Evolutionary conservation across 768 basidiomycete species (phyloP).

Genomic region (Ramaria rubella): DNA sequence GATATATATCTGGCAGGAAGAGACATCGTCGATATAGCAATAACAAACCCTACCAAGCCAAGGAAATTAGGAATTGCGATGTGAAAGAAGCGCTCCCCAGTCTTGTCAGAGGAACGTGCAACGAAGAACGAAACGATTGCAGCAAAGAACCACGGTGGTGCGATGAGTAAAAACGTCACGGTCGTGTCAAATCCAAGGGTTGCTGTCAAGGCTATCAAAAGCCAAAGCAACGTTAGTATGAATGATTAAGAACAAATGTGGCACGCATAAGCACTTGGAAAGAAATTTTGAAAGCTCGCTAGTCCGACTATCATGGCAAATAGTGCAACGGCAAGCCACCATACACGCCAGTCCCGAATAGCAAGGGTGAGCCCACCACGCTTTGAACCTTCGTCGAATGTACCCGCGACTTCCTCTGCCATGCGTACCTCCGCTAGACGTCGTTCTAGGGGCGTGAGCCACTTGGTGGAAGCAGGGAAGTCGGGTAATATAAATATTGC

Average conservation of each 20-base stretch:
- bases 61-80: not conserved
- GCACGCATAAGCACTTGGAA: slow-evolving; percentile 14
- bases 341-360: slow-evolving; percentile 74
- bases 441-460: slow-evolving; percentile 44
- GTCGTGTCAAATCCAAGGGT: slow-evolving; percentile 65
- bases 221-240: slow-evolving; percentile 37
- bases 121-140: slow-evolving; percentile 45
- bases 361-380: slow-evolving; percentile 49
- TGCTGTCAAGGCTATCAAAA: slow-evolving; percentile 68
- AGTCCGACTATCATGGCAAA: slow-evolving; percentile 29
- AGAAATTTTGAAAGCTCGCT: slow-evolving; percentile 25
- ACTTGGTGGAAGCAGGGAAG: slow-evolving; percentile 53
- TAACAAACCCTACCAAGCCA: slow-evolving; percentile 8
- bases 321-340: slow-evolving; percentile 66
- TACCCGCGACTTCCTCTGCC: slow-evolving; percentile 57
- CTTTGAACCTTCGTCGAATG: slow-evolving; percentile 34
- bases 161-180: slow-evolving; percentile 64
- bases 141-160: slow-evolving; percentile 69
- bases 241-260: not conserved
- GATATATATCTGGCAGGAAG: slow-evolving; percentile 24
- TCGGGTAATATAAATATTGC: slow-evolving; percentile 67
- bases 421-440: slow-evolving; percentile 59
- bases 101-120: slow-evolving; percentile 30
- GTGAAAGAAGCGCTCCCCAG: slow-evolving; percentile 13
- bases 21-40: slow-evolving; percentile 3